Conservation (phyloP, 139 green algal genomes). For the Edaphochlamys debaryana region DNA sequence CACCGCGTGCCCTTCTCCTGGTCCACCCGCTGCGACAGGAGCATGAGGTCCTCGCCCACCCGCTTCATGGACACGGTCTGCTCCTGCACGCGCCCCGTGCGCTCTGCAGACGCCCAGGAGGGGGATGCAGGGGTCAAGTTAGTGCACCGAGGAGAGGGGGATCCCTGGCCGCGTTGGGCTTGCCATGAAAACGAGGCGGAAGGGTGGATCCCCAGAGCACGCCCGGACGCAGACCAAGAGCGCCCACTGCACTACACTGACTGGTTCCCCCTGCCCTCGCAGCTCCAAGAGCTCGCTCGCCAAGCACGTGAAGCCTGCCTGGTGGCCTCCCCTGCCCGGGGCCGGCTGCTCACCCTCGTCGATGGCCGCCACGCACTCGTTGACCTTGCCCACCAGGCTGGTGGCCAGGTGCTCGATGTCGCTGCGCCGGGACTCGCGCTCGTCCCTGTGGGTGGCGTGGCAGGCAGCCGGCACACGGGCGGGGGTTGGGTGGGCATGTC, state of each 20-base stretch:
- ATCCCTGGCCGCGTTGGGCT: too few relatives aligned
- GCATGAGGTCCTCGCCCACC: constrained; percentile 77
- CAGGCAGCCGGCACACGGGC: too few relatives aligned
- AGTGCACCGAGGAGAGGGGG: too few relatives aligned
- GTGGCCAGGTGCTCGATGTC: constrained; percentile 77
- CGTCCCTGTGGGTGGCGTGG: constrained; percentile 60
- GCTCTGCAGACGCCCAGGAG: constrained; percentile 34
- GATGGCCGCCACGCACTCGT: constrained; percentile 68
- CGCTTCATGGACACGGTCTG: constrained; percentile 57
- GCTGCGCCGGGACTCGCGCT: constrained; percentile 71
- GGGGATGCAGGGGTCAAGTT: not conserved
- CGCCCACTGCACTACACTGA: too few relatives aligned
- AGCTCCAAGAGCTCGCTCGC: too few relatives aligned
- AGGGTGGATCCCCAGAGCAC: too few relatives aligned
- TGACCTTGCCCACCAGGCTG: constrained; percentile 71
- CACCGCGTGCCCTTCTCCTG: constrained; percentile 57
- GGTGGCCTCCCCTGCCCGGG: too few relatives aligned
- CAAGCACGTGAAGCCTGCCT: too few relatives aligned
- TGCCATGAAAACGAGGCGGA: too few relatives aligned
- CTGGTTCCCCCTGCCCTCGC: too few relatives aligned
- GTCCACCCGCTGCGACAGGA: constrained; percentile 66
- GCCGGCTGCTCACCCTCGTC: constrained; percentile 77
- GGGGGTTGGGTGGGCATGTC: too few relatives aligned
- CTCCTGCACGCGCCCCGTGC: constrained; percentile 48
- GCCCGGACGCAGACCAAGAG: too few relatives aligned